phyloP scores from a whole-genome alignment of 192 early-diverging fungal species.

The Chytriomyces sp. region DNA sequence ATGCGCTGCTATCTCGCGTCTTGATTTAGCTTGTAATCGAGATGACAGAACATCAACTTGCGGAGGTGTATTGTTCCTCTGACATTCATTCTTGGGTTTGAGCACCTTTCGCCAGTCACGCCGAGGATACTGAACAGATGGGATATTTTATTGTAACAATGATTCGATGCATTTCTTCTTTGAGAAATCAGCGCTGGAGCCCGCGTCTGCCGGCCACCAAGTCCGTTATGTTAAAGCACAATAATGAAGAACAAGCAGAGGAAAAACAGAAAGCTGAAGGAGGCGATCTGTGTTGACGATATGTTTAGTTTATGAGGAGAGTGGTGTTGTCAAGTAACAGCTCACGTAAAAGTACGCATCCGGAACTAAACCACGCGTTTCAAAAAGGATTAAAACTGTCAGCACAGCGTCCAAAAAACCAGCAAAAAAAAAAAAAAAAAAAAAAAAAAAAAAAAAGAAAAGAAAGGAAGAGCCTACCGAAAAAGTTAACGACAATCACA shows the following conservation, averaged over 20 bases:
- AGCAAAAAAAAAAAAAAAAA: not conserved
- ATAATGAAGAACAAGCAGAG: constrained; percentile 20
- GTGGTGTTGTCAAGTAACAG: not conserved
- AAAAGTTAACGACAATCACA: constrained; percentile 48
- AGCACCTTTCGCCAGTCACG: too few species aligned
- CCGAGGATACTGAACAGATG: too few species aligned
- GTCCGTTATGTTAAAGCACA: not conserved
- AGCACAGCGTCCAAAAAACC: constrained; percentile 23
- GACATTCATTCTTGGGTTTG: too few species aligned
- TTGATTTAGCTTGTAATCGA: too few species aligned
- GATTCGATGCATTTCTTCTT: too few species aligned
- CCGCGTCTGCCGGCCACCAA: not conserved
- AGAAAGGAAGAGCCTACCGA: constrained; percentile 17
- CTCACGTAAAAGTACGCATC: constrained; percentile 33
- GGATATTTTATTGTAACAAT: too few species aligned
- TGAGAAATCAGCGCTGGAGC: too few species aligned
- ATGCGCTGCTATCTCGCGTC: too few species aligned
- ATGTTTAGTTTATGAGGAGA: not conserved
- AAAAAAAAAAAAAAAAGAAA: not conserved
- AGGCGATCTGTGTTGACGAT: constrained; percentile 19
- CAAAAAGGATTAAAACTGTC: not conserved
- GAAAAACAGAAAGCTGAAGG: constrained; percentile 51
- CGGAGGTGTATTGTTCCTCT: too few species aligned
- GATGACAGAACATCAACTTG: too few species aligned
- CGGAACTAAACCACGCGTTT: constrained; percentile 23